Evolutionary conservation across 805 yeast genomes (phyloP).

Genomic region (Cyberlindnera sargentensis): DNA sequence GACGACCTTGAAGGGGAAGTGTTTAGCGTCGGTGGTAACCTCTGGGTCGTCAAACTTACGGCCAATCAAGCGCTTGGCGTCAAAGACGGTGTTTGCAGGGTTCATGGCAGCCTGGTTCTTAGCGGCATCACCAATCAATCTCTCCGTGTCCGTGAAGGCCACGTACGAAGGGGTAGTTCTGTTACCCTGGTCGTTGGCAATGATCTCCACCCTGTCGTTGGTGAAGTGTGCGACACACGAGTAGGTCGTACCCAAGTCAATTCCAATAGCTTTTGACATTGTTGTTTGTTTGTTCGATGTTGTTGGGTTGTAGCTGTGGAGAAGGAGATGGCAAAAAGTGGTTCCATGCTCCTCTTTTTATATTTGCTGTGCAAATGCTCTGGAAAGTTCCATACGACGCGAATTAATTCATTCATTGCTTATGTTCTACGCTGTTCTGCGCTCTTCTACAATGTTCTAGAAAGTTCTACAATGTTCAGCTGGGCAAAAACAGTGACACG

Average conservation of each 20-base stretch:
- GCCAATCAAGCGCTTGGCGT: constrained; percentile 88
- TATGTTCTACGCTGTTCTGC: no score
- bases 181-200: constrained; percentile 96
- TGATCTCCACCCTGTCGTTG: constrained; percentile 82
- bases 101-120: constrained; percentile 92
- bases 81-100: constrained; percentile 81
- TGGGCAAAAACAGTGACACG: not conserved
- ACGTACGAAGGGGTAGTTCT: constrained; percentile 95
- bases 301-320: constrained; percentile 41
- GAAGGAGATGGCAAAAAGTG: not conserved
- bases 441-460: no score
- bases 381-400: constrained; percentile 7
- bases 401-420: not conserved
- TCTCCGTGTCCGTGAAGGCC: constrained; percentile 86
- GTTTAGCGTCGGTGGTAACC: constrained; percentile 77
- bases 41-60: constrained; percentile 68
- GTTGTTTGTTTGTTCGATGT: constrained; percentile 97
- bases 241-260: constrained; percentile 96
- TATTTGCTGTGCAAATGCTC: not conserved
- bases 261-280: constrained; percentile 93
- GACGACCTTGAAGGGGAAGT: constrained; percentile 67
- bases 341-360: constrained; percentile 5
- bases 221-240: constrained; percentile 91
- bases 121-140: constrained; percentile 94
- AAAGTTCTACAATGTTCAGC: not conserved